Percentiles rank a stretch among this genome's conserved stretches.
Conservation (phyloP, 768 basidiomycete genomes). For the Tubosaeta sp. region DNA sequence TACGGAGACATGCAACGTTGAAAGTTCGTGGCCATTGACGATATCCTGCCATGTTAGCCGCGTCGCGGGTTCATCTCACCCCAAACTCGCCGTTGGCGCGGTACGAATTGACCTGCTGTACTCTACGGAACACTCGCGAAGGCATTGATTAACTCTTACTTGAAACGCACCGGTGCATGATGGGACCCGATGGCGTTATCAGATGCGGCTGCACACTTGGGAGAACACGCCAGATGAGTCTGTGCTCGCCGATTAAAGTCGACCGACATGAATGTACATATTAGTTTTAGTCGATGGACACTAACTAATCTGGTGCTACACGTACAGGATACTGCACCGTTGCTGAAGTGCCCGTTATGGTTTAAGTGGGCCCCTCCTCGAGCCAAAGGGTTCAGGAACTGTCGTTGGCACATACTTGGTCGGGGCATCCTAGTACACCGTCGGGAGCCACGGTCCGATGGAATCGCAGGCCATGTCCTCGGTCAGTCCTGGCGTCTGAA, state of each 20-base stretch:
- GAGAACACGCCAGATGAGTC: not conserved
- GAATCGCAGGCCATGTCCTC: not conserved
- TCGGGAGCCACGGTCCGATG: too few relatives aligned
- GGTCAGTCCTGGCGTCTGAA: not conserved
- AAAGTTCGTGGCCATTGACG: not conserved
- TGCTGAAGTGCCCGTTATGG: slow-evolving; percentile 1
- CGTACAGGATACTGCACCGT: not conserved
- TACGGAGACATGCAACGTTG: not conserved
- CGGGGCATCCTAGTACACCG: too few relatives aligned
- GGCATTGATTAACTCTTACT: not conserved
- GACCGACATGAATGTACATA: slow-evolving; percentile 1
- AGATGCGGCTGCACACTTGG: not conserved
- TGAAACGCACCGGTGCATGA: not conserved
- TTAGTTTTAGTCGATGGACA: not conserved
- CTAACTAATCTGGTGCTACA: not conserved
- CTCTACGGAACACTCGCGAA: too few relatives aligned
- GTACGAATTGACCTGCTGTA: not conserved
- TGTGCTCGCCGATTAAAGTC: not conserved
- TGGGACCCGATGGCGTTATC: not conserved
- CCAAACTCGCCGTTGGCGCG: too few relatives aligned
- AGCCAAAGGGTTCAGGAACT: not conserved
- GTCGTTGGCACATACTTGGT: too few relatives aligned
- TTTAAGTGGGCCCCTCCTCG: not conserved
- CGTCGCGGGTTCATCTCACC: too few relatives aligned
- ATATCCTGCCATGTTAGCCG: too few relatives aligned